These are phyloP conservation scores for Arthrobotrys sinensis DNA, from an alignment of 2,329 filamentous ascomycete genomes.

Conservation along the genomic window DNA sequence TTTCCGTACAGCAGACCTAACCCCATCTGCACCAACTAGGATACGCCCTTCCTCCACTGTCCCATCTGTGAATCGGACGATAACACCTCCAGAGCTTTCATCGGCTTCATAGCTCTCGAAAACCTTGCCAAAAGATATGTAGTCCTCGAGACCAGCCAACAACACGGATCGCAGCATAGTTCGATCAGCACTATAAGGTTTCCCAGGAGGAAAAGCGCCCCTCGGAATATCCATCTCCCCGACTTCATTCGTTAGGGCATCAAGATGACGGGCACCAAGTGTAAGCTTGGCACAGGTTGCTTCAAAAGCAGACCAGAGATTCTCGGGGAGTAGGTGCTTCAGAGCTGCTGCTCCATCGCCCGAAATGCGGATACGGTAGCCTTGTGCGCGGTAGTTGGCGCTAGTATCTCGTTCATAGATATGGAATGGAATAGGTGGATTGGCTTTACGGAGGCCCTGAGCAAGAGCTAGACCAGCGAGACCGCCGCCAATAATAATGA, in stretches of 20 bases:
- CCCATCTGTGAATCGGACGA: slow-evolving; percentile 25
- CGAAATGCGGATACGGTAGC: slow-evolving; percentile 35
- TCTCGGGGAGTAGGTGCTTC: slow-evolving; percentile 11
- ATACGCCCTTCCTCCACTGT: slow-evolving; percentile 16
- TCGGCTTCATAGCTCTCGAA: slow-evolving; percentile 31
- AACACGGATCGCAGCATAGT: slow-evolving; percentile 26
- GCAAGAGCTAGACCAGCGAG: slow-evolving; percentile 31
- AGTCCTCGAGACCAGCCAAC: slow-evolving; percentile 20
- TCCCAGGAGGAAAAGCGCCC: not conserved
- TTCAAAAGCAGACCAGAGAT: slow-evolving; percentile 27
- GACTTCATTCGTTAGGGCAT: slow-evolving; percentile 16
- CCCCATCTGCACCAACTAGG: slow-evolving; percentile 30
- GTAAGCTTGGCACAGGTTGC: slow-evolving; percentile 22
- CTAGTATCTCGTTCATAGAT: slow-evolving; percentile 38
- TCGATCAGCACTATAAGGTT: slow-evolving; percentile 30
- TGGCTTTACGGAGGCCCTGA: slow-evolving; percentile 28
- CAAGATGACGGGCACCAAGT: slow-evolving; percentile 2
- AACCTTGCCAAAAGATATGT: slow-evolving; percentile 36
- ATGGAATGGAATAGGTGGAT: slow-evolving; percentile 36
- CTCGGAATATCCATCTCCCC: not conserved
- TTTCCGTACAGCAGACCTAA: slow-evolving; percentile 23
- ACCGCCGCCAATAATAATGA: slow-evolving; percentile 42
- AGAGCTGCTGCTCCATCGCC: slow-evolving; percentile 15
- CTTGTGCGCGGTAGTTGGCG: slow-evolving; percentile 34
- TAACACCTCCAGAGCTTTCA: slow-evolving; percentile 7